Evolutionary conservation across 1,139 yeast species (phyloP), one percentile per base, ranked within the genome.

Genomic region (Saccharomycopsis hybrid): DNA sequence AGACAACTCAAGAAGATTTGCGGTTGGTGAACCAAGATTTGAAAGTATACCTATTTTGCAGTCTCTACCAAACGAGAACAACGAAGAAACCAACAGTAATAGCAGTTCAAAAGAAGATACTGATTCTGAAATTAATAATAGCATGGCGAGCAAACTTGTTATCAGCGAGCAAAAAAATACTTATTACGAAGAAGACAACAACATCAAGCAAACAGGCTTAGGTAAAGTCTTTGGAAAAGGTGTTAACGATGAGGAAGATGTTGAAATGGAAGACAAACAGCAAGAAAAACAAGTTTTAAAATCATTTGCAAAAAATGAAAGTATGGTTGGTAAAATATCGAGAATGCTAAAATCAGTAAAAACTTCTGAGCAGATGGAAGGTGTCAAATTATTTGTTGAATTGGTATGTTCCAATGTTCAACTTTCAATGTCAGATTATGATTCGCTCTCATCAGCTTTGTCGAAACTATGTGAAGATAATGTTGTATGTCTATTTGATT

Each of bases 81-180:
- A 28, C 7, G 13, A 13, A 13, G 42, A 44, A 28, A 35, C 42
- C 13, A 36, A 25, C 13, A 44, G 44, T 32, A 30, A 30, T 7
- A 38, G 32, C 2, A 51, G 43, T 31, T 33, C 33, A 2, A 46
- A 32, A 13, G 50, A 48, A 30, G 54, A 51, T 11, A 52, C 55
- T 8, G 55, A 52, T 38, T 13, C 50, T 11, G 55, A 52, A 31
- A 47, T 52, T 24, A 52, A 52, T 40, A 44, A 30, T 18, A 50
- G 52, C 25, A 33, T 52, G 7, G 51, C 54, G 13, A 45, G 33
- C 11, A 52, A 47, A 24, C 40, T 52, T 11, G 40, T 35, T 4
- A 43, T 52, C 5, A 29, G 44, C 36, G 33, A 4, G 3, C 9
- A 25, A 31, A 30, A 32, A 33, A 33, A 38, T 11, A 18, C 25